A percentile compares a stretch with the other conserved stretches of the same genome.
Conservation (phyloP, 2,329 filamentous ascomycete genomes). For the Fusarium neocosmosporiellum region DNA sequence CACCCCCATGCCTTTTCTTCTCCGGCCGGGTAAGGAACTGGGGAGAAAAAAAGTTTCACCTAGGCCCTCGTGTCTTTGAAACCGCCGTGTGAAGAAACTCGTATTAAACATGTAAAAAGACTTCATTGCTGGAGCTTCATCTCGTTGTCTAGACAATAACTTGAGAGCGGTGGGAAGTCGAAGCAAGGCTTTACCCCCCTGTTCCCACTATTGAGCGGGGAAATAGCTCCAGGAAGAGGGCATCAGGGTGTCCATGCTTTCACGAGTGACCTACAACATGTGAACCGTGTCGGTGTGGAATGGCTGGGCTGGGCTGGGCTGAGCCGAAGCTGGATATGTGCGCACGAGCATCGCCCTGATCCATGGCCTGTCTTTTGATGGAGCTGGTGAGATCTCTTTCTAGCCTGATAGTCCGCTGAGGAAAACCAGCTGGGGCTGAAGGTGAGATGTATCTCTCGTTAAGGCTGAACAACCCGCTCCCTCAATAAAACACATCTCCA, state of each 20-base stretch:
- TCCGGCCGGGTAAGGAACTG: slow-evolving; percentile 17
- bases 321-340: not conserved
- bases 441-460: not conserved
- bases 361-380: not conserved
- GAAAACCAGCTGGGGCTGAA: not conserved
- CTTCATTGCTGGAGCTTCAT: not conserved
- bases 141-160: not conserved
- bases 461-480: not conserved
- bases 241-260: not conserved
- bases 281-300: slow-evolving; percentile 2
- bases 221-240: not conserved
- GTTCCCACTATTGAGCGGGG: slow-evolving; percentile 12
- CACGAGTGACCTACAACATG: not conserved
- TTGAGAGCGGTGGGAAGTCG: slow-evolving; percentile 1
- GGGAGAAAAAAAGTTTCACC: slow-evolving; percentile 12
- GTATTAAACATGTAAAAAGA: not conserved
- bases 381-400: not conserved
- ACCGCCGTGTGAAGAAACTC: not conserved
- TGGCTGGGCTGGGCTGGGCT: not conserved
- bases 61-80: not conserved
- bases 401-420: not conserved
- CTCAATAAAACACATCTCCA: not conserved
- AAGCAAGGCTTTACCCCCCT: not conserved
- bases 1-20: slow-evolving; percentile 15
- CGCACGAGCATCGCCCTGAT: not conserved